These are phyloP conservation scores for Phycomyces nitens DNA, from an alignment of 192 early-diverging fungal genomes.

Conservation along the genomic window DNA sequence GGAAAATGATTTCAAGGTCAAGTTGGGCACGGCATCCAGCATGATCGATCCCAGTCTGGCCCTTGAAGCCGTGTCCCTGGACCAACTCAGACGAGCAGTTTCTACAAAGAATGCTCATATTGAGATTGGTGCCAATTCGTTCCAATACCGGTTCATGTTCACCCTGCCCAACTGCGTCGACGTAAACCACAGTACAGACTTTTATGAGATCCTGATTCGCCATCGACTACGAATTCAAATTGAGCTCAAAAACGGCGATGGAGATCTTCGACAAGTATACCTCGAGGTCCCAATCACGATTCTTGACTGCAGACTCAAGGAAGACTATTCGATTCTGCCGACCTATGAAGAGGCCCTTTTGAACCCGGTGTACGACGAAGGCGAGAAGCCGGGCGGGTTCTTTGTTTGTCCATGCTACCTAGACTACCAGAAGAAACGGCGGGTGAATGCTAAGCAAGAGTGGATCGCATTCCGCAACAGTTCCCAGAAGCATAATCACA, in stretches of 20 bases:
- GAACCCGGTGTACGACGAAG: not conserved
- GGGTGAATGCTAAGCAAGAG: not conserved
- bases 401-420: slow-evolving; percentile 21
- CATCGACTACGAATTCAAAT: slow-evolving; percentile 23
- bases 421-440: slow-evolving; percentile 15
- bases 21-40: not conserved
- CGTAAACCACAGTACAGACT: slow-evolving; percentile 25
- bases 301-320: slow-evolving; percentile 22
- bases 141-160: slow-evolving; percentile 27
- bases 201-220: slow-evolving; percentile 22
- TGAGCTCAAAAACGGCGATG: not conserved
- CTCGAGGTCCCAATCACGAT: slow-evolving; percentile 23
- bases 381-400: not conserved
- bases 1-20: slow-evolving; percentile 12
- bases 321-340: slow-evolving; percentile 16
- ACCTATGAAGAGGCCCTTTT: slow-evolving; percentile 13
- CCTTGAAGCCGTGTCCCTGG: not conserved
- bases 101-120: slow-evolving; percentile 26
- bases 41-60: not conserved
- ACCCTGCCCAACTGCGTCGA: slow-evolving; percentile 24
- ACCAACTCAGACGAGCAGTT: slow-evolving; percentile 15
- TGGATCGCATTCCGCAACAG: slow-evolving; percentile 4
- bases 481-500: not conserved
- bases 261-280: not conserved
- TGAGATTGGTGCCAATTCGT: slow-evolving; percentile 6